Conservation (phyloP, 305 asterid genomes). For the Fraxinus paxiana region DNA sequence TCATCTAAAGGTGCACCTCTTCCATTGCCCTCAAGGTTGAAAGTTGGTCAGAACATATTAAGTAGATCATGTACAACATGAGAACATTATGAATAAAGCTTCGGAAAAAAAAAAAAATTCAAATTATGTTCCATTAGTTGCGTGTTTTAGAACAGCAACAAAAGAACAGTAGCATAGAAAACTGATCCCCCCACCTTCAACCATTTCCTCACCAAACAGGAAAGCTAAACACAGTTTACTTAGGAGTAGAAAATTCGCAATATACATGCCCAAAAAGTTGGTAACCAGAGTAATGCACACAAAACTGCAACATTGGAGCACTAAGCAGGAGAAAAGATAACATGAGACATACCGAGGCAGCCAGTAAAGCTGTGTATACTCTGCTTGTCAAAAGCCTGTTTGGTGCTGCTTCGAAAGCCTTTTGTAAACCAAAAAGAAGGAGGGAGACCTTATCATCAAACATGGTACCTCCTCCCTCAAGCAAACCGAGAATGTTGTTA, state of each 20-base stretch:
- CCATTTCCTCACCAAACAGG: neutral
- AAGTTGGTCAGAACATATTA: neutral
- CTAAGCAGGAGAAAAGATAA: slow-evolving; percentile 4
- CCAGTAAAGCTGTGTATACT: slow-evolving; percentile 74
- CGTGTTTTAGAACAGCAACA: neutral
- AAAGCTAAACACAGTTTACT: neutral
- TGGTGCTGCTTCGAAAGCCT: slow-evolving; percentile 96
- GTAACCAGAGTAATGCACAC: neutral
- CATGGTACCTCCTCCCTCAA: slow-evolving; percentile 97
- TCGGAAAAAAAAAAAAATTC: neutral
- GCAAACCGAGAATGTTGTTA: slow-evolving; percentile 63
- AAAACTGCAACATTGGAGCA: slow-evolving; percentile 19
- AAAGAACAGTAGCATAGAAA: neutral
- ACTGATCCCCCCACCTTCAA: neutral
- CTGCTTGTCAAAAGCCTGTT: slow-evolving; percentile 77
- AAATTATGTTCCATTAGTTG: neutral
- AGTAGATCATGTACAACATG: neutral
- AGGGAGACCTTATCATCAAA: slow-evolving; percentile 98
- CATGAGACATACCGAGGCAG: slow-evolving; percentile 70
- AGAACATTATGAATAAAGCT: neutral
- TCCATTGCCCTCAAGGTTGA: neutral
- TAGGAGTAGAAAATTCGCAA: neutral
- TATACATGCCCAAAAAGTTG: neutral
- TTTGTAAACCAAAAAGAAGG: slow-evolving; percentile 86
- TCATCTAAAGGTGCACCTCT: neutral